A percentile compares a stretch with the other conserved stretches of the same genome.
Evolutionary conservation across 2,329 filamentous ascomycete species (phyloP).

Genomic region (Trichoderma pleuroti): DNA sequence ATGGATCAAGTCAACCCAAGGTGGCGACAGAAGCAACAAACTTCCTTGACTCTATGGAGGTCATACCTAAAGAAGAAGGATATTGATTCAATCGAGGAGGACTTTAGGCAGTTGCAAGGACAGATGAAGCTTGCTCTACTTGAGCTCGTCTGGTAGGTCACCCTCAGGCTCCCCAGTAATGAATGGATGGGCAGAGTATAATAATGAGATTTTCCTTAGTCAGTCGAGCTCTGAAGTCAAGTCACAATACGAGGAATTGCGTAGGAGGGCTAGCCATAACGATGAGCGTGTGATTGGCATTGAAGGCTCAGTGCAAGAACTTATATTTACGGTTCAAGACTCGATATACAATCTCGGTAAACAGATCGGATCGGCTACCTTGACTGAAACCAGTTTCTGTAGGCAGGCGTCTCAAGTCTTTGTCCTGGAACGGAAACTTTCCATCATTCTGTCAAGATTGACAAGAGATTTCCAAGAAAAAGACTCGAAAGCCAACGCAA

Average conservation of each 20-base stretch:
- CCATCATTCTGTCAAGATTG: background rate
- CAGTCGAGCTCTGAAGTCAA: background rate
- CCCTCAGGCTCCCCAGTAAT: background rate
- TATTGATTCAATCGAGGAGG: background rate
- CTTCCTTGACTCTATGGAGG: background rate
- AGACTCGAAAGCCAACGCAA: background rate
- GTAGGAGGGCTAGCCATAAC: background rate
- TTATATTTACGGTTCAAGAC: too few relatives aligned
- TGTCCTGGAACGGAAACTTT: background rate
- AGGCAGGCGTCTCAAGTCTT: background rate
- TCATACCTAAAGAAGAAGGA: background rate
- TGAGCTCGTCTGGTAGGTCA: background rate
- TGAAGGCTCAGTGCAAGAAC: background rate
- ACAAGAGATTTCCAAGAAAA: background rate
- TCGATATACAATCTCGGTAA: background rate
- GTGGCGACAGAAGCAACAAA: background rate
- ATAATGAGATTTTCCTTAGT: too few relatives aligned
- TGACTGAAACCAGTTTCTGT: accelerated
- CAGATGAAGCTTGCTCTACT: background rate
- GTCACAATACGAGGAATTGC: background rate
- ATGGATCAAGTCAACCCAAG: background rate
- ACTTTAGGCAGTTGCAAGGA: background rate
- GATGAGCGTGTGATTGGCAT: background rate
- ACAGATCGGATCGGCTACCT: background rate
- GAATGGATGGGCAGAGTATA: too few relatives aligned